These are phyloP conservation scores for Beauveria bassiana DNA, from an alignment of 2,329 filamentous ascomycete genomes.

Conservation along the genomic window DNA sequence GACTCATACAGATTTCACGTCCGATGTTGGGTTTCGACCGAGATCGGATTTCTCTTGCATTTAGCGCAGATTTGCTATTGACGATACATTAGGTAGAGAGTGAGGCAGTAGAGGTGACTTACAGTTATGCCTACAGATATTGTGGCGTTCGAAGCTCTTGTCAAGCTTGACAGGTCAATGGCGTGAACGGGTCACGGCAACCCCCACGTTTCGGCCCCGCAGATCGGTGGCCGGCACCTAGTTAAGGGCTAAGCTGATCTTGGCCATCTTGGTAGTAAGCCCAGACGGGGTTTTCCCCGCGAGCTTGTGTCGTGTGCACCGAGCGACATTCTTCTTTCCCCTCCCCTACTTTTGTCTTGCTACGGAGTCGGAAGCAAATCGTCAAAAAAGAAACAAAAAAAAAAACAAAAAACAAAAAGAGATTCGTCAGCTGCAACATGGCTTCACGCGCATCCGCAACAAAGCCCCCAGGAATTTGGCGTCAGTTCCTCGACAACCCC, in stretches of 20 bases:
- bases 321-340: background rate
- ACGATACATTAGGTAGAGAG: background rate
- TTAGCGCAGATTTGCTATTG: background rate
- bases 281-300: background rate
- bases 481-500: constrained; percentile 29
- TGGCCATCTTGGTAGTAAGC: background rate
- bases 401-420: too few species aligned
- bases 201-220: constrained; percentile 1
- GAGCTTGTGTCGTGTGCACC: background rate
- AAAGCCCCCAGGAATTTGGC: constrained; percentile 15
- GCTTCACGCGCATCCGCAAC: background rate
- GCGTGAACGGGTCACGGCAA: background rate
- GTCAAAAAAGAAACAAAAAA: too few species aligned
- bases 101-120: background rate
- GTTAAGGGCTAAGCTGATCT: background rate
- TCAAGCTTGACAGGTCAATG: too few species aligned
- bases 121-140: too few species aligned
- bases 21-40: background rate
- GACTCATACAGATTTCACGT: too few species aligned
- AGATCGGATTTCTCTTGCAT: background rate
- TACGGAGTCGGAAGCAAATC: background rate
- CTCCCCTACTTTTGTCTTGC: background rate
- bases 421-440: background rate
- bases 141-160: too few species aligned
- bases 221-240: background rate